Base-by-base conservation (phyloP, 495 filamentous ascomycete genomes). In the Tuber calosporum region DNA sequence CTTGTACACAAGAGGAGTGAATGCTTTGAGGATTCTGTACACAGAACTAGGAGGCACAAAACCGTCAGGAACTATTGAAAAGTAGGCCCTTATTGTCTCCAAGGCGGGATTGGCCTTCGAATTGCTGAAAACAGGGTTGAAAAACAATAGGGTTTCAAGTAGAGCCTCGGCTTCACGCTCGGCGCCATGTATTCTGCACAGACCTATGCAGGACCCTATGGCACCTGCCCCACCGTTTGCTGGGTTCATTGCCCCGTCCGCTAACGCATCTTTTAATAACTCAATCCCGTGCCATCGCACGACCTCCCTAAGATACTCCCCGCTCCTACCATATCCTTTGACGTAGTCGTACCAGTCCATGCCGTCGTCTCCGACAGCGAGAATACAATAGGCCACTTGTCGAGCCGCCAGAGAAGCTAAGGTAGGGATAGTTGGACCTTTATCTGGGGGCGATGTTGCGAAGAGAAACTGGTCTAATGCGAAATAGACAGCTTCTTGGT, bases 231-330 rank as follows among this genome's bases (percentile, higher is more conserved):
- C 75, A 19, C 53, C 69, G 20, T 74, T 71, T n/a, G 62, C 70
- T 1, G 69, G 42, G 11, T 41, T 39, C 71, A 79, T 73, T 13
- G 73, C 39, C 1, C 75, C 72, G 15, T 70, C 73, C 1, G 68
- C 69, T 4, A 73, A 72, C 0, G 75, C 66, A 30, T 81, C 79
- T 6, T 79, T 73, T 19, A 81, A 34, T 2, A 81, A 53, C 41
- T 81, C 79, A 36, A 81, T 75, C 3, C 71, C 78, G 19, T 81
- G 79, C 79, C 79, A 81, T 20, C 79, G 79, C 36, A 80, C 79
- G 26, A 80, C 42, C 40, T 81, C 79, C 9, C 78, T 72, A 6
- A 80, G 69, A 68, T 81, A 80, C 66, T 81, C 79, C 1, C 79
- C 79, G 7, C 70, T 66, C 6, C 66, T 69, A n/a, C 79, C 79